A percentile compares a stretch with the other conserved stretches of the same genome.
phyloP scores from a whole-genome alignment of 2,329 filamentous ascomycete genomes.

The Xylaria sp. region DNA sequence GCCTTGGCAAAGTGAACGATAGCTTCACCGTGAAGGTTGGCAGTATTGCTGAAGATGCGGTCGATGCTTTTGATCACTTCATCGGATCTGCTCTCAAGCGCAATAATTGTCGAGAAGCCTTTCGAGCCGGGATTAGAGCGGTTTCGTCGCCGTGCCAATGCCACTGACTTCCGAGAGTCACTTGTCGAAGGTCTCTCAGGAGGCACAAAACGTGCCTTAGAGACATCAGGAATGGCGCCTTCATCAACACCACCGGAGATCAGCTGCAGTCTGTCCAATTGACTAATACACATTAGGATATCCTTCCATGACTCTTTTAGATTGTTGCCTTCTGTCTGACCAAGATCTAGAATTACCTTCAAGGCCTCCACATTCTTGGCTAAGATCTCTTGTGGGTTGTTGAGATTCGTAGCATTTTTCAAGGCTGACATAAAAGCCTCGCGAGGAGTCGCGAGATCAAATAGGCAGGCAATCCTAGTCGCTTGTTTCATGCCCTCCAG shows the following conservation, averaged over 20 bases:
- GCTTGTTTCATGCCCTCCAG: constrained; percentile 96
- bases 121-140: constrained; percentile 69
- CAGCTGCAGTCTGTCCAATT: constrained; percentile 92
- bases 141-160: constrained; percentile 63
- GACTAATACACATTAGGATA: constrained; percentile 92
- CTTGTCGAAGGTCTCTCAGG: constrained; percentile 63
- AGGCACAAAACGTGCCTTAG: constrained; percentile 78
- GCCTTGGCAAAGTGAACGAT: constrained; percentile 96
- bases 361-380: constrained; percentile 96
- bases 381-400: constrained; percentile 94
- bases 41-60: constrained; percentile 95
- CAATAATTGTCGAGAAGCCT: constrained; percentile 79
- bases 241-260: constrained; percentile 96
- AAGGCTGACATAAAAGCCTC: constrained; percentile 95
- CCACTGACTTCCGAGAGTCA: constrained; percentile 73
- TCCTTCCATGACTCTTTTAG: constrained; percentile 94
- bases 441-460: constrained; percentile 90
- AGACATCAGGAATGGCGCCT: constrained; percentile 89
- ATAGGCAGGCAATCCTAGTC: constrained; percentile 91
- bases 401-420: constrained; percentile 93
- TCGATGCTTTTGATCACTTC: constrained; percentile 94
- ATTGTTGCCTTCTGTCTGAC: constrained; percentile 90
- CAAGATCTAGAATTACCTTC: constrained; percentile 90
- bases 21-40: constrained; percentile 89
- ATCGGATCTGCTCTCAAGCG: constrained; percentile 89